phyloP scores from a whole-genome alignment of 352 stramenopile species.

The Globisporangium barbulae region DNA sequence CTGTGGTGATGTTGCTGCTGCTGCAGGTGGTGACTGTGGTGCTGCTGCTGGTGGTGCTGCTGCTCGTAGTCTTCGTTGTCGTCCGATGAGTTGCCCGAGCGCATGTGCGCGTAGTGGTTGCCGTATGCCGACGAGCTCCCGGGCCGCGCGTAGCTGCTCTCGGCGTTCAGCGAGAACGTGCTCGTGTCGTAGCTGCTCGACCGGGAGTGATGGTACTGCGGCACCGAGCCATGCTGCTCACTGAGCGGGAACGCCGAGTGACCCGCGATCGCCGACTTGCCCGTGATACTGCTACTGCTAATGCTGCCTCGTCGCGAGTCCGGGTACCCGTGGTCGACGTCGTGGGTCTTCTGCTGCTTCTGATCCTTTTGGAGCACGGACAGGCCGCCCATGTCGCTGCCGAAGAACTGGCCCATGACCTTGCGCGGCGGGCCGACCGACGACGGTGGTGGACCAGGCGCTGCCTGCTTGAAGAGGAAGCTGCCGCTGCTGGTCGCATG shows the following conservation, averaged over 20 bases:
- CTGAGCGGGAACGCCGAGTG: constrained; percentile 20
- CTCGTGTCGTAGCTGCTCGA: constrained; percentile 17
- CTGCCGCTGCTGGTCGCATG: constrained; percentile 17
- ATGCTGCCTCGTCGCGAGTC: constrained; percentile 24
- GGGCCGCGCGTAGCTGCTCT: constrained; percentile 21
- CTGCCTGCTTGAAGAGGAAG: constrained; percentile 46
- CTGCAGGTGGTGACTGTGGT: constrained; percentile 20
- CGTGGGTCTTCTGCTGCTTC: constrained; percentile 19
- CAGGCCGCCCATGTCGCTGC: constrained; percentile 22
- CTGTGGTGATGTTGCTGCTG: constrained; percentile 37
- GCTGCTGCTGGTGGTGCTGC: constrained; percentile 16
- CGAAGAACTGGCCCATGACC: constrained; percentile 37
- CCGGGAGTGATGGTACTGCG: constrained; percentile 20
- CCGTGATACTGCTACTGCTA: constrained; percentile 6
- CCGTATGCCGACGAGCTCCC: constrained; percentile 14
- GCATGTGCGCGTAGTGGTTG: constrained; percentile 30
- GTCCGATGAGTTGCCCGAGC: constrained; percentile 25
- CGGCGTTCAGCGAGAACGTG: constrained; percentile 26
- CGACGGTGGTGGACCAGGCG: constrained; percentile 10
- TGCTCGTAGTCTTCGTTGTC: constrained; percentile 35
- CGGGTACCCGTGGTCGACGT: constrained; percentile 34
- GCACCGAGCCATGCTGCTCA: constrained; percentile 9
- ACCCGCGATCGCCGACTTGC: constrained; percentile 18
- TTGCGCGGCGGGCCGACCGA: constrained; percentile 28
- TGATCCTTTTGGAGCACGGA: constrained; percentile 35